Percentiles rank a stretch among this genome's conserved stretches.
Conservation (phyloP, 768 basidiomycete species). For the Lactarius evosmus region DNA sequence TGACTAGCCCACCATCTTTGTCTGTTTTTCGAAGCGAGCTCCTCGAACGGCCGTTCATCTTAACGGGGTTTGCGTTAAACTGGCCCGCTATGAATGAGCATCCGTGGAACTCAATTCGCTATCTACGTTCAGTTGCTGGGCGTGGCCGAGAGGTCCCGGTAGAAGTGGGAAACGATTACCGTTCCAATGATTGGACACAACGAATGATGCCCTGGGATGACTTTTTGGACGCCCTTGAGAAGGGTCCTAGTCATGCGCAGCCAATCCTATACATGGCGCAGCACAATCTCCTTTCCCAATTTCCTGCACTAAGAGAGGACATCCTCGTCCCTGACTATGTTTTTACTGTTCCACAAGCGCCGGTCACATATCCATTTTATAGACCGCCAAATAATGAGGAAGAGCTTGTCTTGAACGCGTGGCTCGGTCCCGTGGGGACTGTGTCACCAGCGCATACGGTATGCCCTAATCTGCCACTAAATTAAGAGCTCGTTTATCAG, state of each 20-base stretch:
- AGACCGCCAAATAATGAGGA: slow-evolving; percentile 62
- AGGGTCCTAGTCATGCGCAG: slow-evolving; percentile 26
- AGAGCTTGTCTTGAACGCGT: slow-evolving; percentile 66
- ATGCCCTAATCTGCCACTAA: slow-evolving; percentile 38
- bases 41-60: slow-evolving; percentile 60
- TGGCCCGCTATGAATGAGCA: slow-evolving; percentile 79
- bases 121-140: slow-evolving; percentile 70
- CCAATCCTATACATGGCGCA: slow-evolving; percentile 82
- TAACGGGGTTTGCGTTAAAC: slow-evolving; percentile 55
- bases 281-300: slow-evolving; percentile 80
- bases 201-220: slow-evolving; percentile 70
- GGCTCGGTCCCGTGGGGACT: slow-evolving; percentile 79
- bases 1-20: slow-evolving; percentile 54
- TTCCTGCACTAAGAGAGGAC: slow-evolving; percentile 72
- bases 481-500: slow-evolving; percentile 12
- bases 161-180: slow-evolving; percentile 85
- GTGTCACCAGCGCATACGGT: slow-evolving; percentile 87
- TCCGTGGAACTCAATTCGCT: slow-evolving; percentile 66
- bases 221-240: slow-evolving; percentile 54
- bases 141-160: slow-evolving; percentile 85
- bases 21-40: slow-evolving; percentile 45
- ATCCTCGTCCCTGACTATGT: slow-evolving; percentile 87
- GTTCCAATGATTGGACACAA: slow-evolving; percentile 77
- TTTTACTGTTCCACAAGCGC: slow-evolving; percentile 55
- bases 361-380: slow-evolving; percentile 50